These are phyloP conservation scores for Hypoxylon lenormandii DNA, from an alignment of 495 filamentous ascomycete species.

Conservation along the genomic window DNA sequence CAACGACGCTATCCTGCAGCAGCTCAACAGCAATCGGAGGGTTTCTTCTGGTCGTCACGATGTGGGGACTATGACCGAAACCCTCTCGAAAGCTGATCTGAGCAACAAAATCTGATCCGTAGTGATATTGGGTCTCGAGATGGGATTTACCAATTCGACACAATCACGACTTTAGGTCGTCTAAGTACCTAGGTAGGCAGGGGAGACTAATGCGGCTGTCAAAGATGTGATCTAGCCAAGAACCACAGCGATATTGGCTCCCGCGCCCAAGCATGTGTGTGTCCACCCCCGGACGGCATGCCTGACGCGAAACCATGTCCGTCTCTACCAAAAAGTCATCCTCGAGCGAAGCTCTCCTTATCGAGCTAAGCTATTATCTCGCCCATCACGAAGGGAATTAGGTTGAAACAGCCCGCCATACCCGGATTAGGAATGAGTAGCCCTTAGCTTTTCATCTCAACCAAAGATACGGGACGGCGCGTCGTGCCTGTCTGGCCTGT, in stretches of 20 bases:
- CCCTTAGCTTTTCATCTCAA: conserved; percentile 35
- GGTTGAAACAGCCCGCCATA: conserved; percentile 19
- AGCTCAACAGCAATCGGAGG: conserved; percentile 28
- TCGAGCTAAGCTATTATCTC: conserved; percentile 14
- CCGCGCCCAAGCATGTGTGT: conserved; percentile 33
- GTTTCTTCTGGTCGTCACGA: conserved; percentile 7
- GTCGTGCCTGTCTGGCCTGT: too few species aligned
- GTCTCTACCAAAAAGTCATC: conserved; percentile 18
- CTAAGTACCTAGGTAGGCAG: conserved; percentile 4
- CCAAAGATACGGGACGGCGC: conserved; percentile 25
- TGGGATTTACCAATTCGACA: conserved; percentile 30
- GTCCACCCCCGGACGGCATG: conserved; percentile 5
- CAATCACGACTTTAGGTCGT: conserved; percentile 21
- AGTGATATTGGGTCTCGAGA: conserved; percentile 9
- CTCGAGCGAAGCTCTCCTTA: conserved; percentile 16
- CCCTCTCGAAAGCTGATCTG: conserved; percentile 15
- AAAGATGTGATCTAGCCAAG: conserved; percentile 50
- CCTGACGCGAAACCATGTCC: conserved; percentile 39
- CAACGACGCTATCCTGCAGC: conserved; percentile 24
- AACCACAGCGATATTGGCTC: conserved; percentile 45
- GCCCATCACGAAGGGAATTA: conserved; percentile 15
- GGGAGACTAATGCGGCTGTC: conserved; percentile 47
- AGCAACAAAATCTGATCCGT: conserved; percentile 1
- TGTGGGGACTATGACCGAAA: conserved; percentile 30
- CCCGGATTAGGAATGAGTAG: conserved; percentile 46